Evolutionary conservation across 257 asterid genomes (phyloP).

Genomic region (Nicotiana otophora): DNA sequence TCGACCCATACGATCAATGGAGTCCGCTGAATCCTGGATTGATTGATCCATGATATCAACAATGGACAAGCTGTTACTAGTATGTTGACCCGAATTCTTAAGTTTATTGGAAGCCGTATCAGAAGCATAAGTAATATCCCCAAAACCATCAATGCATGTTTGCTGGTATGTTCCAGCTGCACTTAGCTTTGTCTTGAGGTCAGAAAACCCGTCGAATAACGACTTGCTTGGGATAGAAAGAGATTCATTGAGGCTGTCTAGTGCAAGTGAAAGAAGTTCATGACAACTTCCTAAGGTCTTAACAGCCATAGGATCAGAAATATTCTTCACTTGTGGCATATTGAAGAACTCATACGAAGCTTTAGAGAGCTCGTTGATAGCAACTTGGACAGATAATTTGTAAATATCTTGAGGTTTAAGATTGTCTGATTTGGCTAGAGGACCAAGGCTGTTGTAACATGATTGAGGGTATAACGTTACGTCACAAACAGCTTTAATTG

Average conservation of each 20-base stretch:
- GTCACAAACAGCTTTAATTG: slow-evolving; percentile 32
- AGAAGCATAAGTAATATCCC: background rate
- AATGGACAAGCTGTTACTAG: slow-evolving; percentile 25
- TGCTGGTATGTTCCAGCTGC: slow-evolving; percentile 28
- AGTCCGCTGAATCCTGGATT: slow-evolving; percentile 3
- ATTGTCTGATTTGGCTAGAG: slow-evolving; percentile 22
- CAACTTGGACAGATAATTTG: slow-evolving; percentile 39
- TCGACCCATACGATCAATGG: background rate
- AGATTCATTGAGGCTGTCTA: slow-evolving; percentile 28
- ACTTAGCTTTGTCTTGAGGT: slow-evolving; percentile 26
- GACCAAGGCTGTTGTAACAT: slow-evolving; percentile 33
- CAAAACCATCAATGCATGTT: slow-evolving; percentile 24
- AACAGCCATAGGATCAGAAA: slow-evolving; percentile 24
- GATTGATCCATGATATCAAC: slow-evolving; percentile 15
- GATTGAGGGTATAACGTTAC: slow-evolving; percentile 35
- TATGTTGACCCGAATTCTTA: slow-evolving; percentile 19
- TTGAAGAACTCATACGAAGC: slow-evolving; percentile 15
- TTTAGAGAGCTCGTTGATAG: slow-evolving; percentile 30
- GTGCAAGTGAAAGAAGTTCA: slow-evolving; percentile 33
- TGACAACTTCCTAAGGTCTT: slow-evolving; percentile 33
- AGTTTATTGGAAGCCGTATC: slow-evolving; percentile 7
- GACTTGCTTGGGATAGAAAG: background rate
- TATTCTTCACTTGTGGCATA: slow-evolving; percentile 7
- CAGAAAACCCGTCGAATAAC: slow-evolving; percentile 9
- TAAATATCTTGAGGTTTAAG: slow-evolving; percentile 34